Base-by-base conservation (phyloP, 2,329 filamentous ascomycete species). In the Colletotrichum musae region DNA sequence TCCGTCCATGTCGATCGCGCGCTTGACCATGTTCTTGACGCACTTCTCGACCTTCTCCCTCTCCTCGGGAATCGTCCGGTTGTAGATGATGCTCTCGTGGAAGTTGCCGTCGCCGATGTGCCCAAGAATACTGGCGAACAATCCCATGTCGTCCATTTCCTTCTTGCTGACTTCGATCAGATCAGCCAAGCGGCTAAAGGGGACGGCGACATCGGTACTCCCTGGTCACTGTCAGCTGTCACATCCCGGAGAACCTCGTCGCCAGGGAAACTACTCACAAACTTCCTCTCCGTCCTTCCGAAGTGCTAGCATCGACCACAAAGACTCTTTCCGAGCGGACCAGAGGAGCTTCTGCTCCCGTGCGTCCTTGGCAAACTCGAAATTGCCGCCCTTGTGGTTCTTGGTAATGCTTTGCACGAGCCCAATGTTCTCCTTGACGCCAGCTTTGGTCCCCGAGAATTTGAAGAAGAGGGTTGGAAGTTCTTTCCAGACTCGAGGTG, bases 61-160 rank as follows among this genome's bases (percentile, higher is more conserved):
- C 80, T 97, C 93, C 28, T 85, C 89, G 3, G 88, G 86, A 64
- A 94, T 85, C 26, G 85, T 86, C 28, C 88, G 88, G 80, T 96
- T 89, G 79, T 97, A 98, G 82, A 98, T 92, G 80, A 98, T 96
- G 77, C 92, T 93, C 78, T 95, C 92, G 79, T 98, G 95, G 83
- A 98, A 98, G 80, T 98, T 98, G 45, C 95, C 95, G 77, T 97
- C 95, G 13, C 95, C 95, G 65, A 98, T 92, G 76, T 98, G 95
- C 3, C 95, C 95, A 4, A 98, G 84, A 32, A 97, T 93, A 75
- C 92, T 94, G 1, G 94, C 94, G 77, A 97, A 97, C 2, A 97
- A 82, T 0, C 94, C 94, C 12, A 97, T 85, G 13, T 94, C 90
- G 75, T 95, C 93, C 87, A 97, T 91, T 76, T 97, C 94, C 77